phyloP scores from a whole-genome alignment of 2,329 filamentous ascomycete genomes.

The Fusarium coicis region DNA sequence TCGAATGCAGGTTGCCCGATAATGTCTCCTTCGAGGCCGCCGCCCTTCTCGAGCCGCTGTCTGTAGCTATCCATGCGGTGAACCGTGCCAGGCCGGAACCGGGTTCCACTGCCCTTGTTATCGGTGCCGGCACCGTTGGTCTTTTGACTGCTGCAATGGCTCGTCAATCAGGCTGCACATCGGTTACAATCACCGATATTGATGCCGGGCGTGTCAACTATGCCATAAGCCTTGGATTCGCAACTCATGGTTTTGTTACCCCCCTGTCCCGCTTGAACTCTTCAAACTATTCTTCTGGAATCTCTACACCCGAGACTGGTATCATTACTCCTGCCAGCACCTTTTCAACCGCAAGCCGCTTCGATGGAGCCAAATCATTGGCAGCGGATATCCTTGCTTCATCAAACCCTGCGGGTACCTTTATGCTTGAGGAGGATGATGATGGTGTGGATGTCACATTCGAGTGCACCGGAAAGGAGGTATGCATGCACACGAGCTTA shows the following conservation, averaged over 20 bases:
- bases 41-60: constrained; percentile 70
- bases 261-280: constrained; percentile 56
- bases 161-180: constrained; percentile 67
- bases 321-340: constrained; percentile 58
- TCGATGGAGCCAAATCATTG: constrained; percentile 62
- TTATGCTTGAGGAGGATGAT: constrained; percentile 66
- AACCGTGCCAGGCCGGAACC: constrained; percentile 64
- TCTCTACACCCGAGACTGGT: constrained; percentile 56
- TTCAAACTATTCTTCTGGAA: constrained; percentile 59
- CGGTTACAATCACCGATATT: constrained; percentile 70
- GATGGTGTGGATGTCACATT: constrained; percentile 76
- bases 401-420: constrained; percentile 45
- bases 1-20: constrained; percentile 63
- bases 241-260: constrained; percentile 68
- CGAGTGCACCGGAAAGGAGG: constrained; percentile 81
- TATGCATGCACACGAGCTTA: constrained; percentile 79
- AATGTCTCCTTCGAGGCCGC: constrained; percentile 68
- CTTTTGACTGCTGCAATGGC: constrained; percentile 72
- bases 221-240: constrained; percentile 67
- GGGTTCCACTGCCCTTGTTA: constrained; percentile 68
- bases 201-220: constrained; percentile 69
- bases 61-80: constrained; percentile 70
- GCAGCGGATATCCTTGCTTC: constrained; percentile 62
- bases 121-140: constrained; percentile 73
- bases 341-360: constrained; percentile 58